A percentile compares a stretch with the other conserved stretches of the same genome.
Evolutionary conservation across 2,329 filamentous ascomycete genomes (phyloP).

Genomic region (Meredithiella fracta): DNA sequence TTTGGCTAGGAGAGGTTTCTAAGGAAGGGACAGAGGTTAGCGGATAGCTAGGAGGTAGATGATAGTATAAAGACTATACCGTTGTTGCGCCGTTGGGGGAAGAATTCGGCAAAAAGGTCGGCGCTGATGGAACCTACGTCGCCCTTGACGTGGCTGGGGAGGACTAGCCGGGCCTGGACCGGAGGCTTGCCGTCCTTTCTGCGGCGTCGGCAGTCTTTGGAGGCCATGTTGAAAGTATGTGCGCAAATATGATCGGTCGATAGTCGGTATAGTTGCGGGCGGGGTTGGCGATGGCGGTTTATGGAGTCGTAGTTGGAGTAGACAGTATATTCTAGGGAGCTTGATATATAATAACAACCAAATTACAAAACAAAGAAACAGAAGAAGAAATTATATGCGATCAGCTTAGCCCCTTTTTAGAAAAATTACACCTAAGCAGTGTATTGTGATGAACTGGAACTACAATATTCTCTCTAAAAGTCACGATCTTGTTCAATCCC

Average conservation of each 20-base stretch:
- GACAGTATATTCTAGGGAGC: too few relatives aligned
- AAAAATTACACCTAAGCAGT: too few relatives aligned
- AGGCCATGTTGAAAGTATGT: conserved; percentile 3
- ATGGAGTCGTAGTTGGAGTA: too few relatives aligned
- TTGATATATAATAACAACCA: too few relatives aligned
- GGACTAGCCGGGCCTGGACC: conserved; percentile 61
- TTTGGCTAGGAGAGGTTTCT: conserved; percentile 22
- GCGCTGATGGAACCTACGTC: conserved; percentile 76
- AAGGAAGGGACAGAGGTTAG: conserved; percentile 17
- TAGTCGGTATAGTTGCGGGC: background rate
- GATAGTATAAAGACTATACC: conserved; percentile 3
- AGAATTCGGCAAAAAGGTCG: conserved; percentile 69
- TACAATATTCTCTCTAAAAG: background rate
- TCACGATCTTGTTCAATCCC: background rate
- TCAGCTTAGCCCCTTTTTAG: too few relatives aligned
- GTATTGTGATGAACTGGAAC: too few relatives aligned
- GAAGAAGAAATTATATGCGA: too few relatives aligned
- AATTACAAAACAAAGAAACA: too few relatives aligned
- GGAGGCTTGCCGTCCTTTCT: conserved; percentile 48
- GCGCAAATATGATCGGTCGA: background rate
- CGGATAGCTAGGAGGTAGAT: background rate
- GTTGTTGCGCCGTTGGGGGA: conserved; percentile 31
- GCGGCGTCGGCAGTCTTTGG: conserved; percentile 6
- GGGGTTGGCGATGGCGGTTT: background rate
- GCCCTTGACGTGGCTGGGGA: conserved; percentile 72